Conservation (phyloP, 78 protist species). For the Dictyostelium purpureum region DNA sequence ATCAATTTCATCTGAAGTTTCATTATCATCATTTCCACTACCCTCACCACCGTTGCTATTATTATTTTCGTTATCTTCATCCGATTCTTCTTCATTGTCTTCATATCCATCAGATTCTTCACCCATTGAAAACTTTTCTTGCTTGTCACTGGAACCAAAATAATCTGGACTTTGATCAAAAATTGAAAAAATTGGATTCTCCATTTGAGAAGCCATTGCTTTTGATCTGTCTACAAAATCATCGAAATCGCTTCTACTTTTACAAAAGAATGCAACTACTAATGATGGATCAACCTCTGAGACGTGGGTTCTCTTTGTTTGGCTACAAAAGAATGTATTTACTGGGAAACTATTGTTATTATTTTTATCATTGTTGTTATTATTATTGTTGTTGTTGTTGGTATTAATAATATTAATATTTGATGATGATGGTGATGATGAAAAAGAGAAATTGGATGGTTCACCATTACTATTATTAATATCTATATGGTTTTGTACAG, state of each 20-base stretch:
- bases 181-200: slow-evolving; percentile 49
- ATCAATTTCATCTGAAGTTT: slow-evolving; percentile 4
- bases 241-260: slow-evolving; percentile 59
- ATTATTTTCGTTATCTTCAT: too few species aligned
- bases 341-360: not conserved
- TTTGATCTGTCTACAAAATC: slow-evolving; percentile 70
- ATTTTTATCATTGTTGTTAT: too few species aligned
- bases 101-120: slow-evolving; percentile 4
- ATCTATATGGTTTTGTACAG: slow-evolving; percentile 67
- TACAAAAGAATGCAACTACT: slow-evolving; percentile 79
- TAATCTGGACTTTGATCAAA: slow-evolving; percentile 44
- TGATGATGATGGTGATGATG: not conserved
- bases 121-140: too few species aligned
- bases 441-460: too few species aligned
- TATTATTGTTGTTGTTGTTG: too few species aligned
- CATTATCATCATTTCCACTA: not conserved
- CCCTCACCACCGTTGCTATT: too few species aligned
- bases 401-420: not conserved
- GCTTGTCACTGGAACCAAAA: not conserved
- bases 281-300: slow-evolving; percentile 86
- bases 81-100: too few species aligned
- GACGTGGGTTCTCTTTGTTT: slow-evolving; percentile 66
- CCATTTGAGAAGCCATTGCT: slow-evolving; percentile 28
- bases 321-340: slow-evolving; percentile 78
- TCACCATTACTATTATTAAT: not conserved